Evolutionary conservation across 2,329 filamentous ascomycete species (phyloP), one percentile per base, ranked within the genome.

Genomic region (Orbilia blumenaviensis): DNA sequence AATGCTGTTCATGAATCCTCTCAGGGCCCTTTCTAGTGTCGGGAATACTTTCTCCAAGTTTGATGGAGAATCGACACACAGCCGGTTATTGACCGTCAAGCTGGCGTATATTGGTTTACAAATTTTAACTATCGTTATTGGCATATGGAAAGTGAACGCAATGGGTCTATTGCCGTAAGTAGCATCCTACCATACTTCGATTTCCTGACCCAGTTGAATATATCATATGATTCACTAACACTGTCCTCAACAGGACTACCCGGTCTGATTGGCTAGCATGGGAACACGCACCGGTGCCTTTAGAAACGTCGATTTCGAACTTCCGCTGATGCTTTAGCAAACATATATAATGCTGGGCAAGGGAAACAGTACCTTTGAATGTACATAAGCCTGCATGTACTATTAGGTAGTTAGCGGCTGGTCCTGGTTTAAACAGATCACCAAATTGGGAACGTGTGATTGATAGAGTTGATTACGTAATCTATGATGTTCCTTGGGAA

Each of bases 261-360:
- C 90, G 93, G 82, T 97, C 93, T 79, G 95, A 99, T 83, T 99
- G 95, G 95, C 85, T 99, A 80, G 94, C 94, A 68, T 99, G 95
- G 95, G 95, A 99, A 38, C 72, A 76, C 46, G 72, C 72, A 16
- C 72, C 72, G 83, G 86, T 87, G 16, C 89, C 72, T 27, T 32
- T 76, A 36, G 72, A 76, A 66, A 76, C 64, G 18, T 76, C 72
- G n/a, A 63, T 76, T 42, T 76, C 72, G n/a, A 76, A 76, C 50
- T 76, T 76, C 34, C 63, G 72, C n/a, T 76, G 44, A 69, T 34
- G 5, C 50, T 76, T 76, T 25, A 56, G 72, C n/a, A 69, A 38
- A 69, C 27, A 9, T 25, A 1, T 18, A 14, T 16, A 25, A 41
- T 58, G 32, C 23, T 16, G 3, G 18, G n/a, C 3, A 10, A 25